Base-by-base conservation (phyloP, 176 grass and related monocot genomes). In the Ensete glaucum region DNA sequence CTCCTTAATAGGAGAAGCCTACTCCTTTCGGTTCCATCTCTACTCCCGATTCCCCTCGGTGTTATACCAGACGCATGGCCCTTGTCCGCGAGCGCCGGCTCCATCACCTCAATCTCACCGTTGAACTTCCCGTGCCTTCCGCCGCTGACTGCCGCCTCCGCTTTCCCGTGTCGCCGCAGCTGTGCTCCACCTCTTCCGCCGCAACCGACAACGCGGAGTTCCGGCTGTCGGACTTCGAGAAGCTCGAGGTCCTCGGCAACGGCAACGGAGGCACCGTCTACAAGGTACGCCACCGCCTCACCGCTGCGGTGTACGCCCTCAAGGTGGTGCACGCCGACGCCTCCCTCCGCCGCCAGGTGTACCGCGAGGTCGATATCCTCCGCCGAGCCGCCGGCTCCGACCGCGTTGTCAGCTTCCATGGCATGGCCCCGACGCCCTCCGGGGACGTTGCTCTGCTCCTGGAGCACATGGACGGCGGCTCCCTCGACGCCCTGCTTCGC, bases 241-340 rank as follows among this genome's bases (percentile, higher is more conserved):
- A 72, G 55, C 68, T 96, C 74, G 81, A 81, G 12, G 89, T 91
- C 6, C 92, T 96, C 50, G 92, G 86, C 29, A 89, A 96, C 56
- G 92, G 92, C 24, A 92, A 91, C 76, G 92, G 88, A 60, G 89
- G 92, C 34, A 96, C 86, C 8, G 92, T 96, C 11, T 91, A 89
- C 80, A 87, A 76, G 75, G 92, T 83, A 62, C 84, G 88, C 59
- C 89, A 91, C 79, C 84, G 92, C 24, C 63, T 72, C 19, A 72
- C 69, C 0, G 48, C 76, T 1, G 64, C 78, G 14, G 26, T 78
- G 63, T 85, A 69, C 55, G 72, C 86, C 27, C 27, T 85, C 73
- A 89, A 88, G 70, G 81, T 96, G 29, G 82, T 88, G 49, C 64
- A 81, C 20, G 84, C 77, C 17, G 81, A 85, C 50, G 67, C 19